These are phyloP conservation scores for Arxiozyma slooffiae DNA, from an alignment of 1,139 yeast species.

Conservation along the genomic window DNA sequence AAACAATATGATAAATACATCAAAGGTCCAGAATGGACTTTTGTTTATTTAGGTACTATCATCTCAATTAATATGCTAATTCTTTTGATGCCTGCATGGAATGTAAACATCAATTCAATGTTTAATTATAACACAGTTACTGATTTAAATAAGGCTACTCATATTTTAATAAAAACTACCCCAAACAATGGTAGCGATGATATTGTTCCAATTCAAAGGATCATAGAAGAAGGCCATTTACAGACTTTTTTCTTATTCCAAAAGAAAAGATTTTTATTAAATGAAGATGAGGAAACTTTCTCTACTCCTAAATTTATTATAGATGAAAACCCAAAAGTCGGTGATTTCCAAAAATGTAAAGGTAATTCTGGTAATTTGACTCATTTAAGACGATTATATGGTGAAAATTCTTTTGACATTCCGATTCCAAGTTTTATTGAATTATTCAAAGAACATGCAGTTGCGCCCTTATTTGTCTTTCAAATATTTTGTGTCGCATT, in stretches of 20 bases:
- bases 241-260: constrained; percentile 78
- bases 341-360: constrained; percentile 46
- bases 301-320: constrained; percentile 74
- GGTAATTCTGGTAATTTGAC: constrained; percentile 60
- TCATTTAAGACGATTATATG: constrained; percentile 54
- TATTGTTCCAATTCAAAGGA: constrained; percentile 56
- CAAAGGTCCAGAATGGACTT: constrained; percentile 72
- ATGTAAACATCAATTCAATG: constrained; percentile 55
- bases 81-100: constrained; percentile 96
- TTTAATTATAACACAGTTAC: constrained; percentile 57
- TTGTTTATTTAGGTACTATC: constrained; percentile 69
- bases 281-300: constrained; percentile 45
- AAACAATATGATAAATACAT: constrained; percentile 71
- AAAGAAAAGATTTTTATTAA: constrained; percentile 79
- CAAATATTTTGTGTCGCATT: constrained; percentile 92
- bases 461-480: constrained; percentile 95
- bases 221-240: constrained; percentile 48
- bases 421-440: constrained; percentile 90
- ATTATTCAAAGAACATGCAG: constrained; percentile 92
- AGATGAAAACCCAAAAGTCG: constrained; percentile 53
- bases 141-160: constrained; percentile 51
- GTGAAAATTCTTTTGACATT: constrained; percentile 80
- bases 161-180: constrained; percentile 69
- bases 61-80: constrained; percentile 64
- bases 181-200: constrained; percentile 83